Evolutionary conservation across 345 rosid species (phyloP).

Genomic region (Luvunga scandens): DNA sequence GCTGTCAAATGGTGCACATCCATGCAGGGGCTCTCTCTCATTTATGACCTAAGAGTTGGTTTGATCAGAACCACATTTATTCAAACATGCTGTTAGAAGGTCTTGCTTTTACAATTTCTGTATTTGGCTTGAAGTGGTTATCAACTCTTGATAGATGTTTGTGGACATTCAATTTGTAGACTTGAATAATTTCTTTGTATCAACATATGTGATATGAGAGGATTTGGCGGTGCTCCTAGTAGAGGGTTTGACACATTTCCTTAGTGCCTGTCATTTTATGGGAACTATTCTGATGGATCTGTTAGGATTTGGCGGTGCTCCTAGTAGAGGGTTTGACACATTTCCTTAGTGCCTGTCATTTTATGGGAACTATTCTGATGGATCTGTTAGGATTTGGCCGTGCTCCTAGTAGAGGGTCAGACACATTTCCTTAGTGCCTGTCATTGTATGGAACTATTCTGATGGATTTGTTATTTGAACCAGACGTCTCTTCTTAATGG

Average conservation of each 20-base stretch:
- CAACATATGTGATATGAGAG: background rate
- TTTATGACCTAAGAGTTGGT: background rate
- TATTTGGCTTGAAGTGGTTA: background rate
- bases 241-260: background rate
- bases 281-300: background rate
- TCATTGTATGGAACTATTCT: background rate
- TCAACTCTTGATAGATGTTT: background rate
- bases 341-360: no score
- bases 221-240: background rate
- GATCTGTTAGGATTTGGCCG: no score
- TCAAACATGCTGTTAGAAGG: background rate
- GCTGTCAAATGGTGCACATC: background rate
- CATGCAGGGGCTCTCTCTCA: background rate
- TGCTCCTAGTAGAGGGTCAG: background rate
- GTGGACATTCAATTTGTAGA: background rate
- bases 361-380: no score
- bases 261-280: background rate
- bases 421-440: background rate
- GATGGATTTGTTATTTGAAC: background rate
- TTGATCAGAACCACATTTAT: background rate
- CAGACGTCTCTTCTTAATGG: background rate
- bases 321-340: no score
- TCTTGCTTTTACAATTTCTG: background rate
- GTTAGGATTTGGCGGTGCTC: no score
- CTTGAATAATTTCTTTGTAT: slow-evolving; percentile 11